These are phyloP conservation scores for Nemania diffusa DNA, from an alignment of 2,329 filamentous ascomycete species.

Conservation along the genomic window DNA sequence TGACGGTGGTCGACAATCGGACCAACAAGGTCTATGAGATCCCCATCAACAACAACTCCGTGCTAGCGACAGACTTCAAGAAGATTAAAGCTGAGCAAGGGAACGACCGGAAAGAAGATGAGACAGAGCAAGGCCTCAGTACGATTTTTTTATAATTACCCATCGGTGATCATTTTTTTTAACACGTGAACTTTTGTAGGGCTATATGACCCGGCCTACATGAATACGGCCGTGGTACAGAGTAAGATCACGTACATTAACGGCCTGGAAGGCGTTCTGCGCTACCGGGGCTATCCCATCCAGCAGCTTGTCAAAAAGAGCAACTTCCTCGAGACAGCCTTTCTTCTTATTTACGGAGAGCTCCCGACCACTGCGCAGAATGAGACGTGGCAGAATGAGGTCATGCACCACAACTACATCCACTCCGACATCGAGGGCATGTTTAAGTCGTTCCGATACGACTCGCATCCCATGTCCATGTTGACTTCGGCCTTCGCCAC, in stretches of 20 bases:
- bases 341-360: slow-evolving; percentile 63
- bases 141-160: background rate
- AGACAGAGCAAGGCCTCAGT: slow-evolving; percentile 59
- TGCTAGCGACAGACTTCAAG: slow-evolving; percentile 63
- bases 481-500: slow-evolving; percentile 61
- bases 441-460: slow-evolving; percentile 62
- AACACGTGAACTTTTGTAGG: slow-evolving; percentile 35
- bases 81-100: slow-evolving; percentile 56
- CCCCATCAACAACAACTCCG: slow-evolving; percentile 60
- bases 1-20: slow-evolving; percentile 61
- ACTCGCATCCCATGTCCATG: slow-evolving; percentile 65
- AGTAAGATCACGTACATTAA: slow-evolving; percentile 64
- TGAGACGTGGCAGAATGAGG: slow-evolving; percentile 57
- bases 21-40: slow-evolving; percentile 60
- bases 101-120: slow-evolving; percentile 56
- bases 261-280: slow-evolving; percentile 61
- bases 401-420: slow-evolving; percentile 63
- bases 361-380: slow-evolving; percentile 57
- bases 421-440: slow-evolving; percentile 61
- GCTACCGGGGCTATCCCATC: slow-evolving; percentile 64
- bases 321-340: slow-evolving; percentile 61
- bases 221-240: slow-evolving; percentile 63
- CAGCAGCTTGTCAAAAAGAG: slow-evolving; percentile 61
- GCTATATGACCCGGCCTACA: slow-evolving; percentile 63
- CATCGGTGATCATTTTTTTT: background rate